Percentiles rank a stretch among this genome's conserved stretches.
phyloP scores from a whole-genome alignment of 345 rosid genomes.

The Bruguiera sexangula region DNA sequence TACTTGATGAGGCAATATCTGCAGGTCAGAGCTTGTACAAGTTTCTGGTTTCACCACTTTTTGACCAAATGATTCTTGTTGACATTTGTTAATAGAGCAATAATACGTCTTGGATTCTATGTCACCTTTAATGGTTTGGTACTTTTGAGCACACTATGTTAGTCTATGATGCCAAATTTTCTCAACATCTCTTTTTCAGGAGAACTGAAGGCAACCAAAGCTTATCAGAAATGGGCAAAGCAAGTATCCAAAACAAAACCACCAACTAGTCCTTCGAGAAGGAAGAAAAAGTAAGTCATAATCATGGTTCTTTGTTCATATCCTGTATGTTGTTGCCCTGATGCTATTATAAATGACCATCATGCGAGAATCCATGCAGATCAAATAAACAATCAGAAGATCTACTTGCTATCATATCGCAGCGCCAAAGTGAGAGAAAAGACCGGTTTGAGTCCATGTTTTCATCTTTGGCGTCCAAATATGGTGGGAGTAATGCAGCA shows the following conservation, averaged over 20 bases:
- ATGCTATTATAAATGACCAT: background rate
- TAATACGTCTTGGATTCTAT: background rate
- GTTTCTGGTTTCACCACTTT: background rate
- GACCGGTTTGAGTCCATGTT: slow-evolving; percentile 75
- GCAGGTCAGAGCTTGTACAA: slow-evolving; percentile 41
- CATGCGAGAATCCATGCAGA: slow-evolving; percentile 27
- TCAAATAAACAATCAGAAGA: slow-evolving; percentile 54
- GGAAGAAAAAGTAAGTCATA: slow-evolving; percentile 55
- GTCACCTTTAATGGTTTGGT: background rate
- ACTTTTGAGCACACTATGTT: background rate
- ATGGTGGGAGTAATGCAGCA: slow-evolving; percentile 45
- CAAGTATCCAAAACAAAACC: slow-evolving; percentile 59
- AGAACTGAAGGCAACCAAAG: slow-evolving; percentile 63
- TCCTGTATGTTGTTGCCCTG: background rate
- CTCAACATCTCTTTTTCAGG: slow-evolving; percentile 37
- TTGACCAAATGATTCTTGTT: background rate
- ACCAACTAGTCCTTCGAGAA: slow-evolving; percentile 56
- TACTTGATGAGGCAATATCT: slow-evolving; percentile 69
- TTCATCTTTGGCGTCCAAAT: slow-evolving; percentile 65
- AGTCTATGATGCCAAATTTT: background rate
- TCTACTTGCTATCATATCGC: slow-evolving; percentile 54
- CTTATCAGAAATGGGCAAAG: slow-evolving; percentile 79
- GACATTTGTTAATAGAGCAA: too few species aligned
- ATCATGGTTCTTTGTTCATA: background rate
- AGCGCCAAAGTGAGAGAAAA: slow-evolving; percentile 66